Conservation (phyloP, 2,329 filamentous ascomycete genomes). For the Penicillium vulpinum region DNA sequence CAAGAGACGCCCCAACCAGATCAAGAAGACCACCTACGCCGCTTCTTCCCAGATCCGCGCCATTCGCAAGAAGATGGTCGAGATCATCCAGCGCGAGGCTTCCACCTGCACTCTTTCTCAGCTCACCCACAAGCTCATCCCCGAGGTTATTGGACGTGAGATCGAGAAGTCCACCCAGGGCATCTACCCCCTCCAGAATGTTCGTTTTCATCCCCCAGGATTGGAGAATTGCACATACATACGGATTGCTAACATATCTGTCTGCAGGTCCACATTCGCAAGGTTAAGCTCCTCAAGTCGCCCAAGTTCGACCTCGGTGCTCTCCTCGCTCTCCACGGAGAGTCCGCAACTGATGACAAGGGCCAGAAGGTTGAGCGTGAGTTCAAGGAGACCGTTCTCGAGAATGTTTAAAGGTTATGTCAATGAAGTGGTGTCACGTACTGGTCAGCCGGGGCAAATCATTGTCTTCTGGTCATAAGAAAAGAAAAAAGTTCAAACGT, state of each 20-base stretch:
- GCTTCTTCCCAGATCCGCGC: constrained; percentile 94
- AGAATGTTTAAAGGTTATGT: constrained; percentile 76
- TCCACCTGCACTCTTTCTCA: constrained; percentile 91
- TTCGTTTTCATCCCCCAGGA: constrained; percentile 50
- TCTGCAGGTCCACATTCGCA: constrained; percentile 92
- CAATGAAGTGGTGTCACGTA: constrained; percentile 75
- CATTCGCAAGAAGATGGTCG: constrained; percentile 99
- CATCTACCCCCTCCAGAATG: constrained; percentile 99
- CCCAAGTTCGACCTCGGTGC: constrained; percentile 99
- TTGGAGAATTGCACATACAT: not conserved
- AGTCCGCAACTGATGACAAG: constrained; percentile 92
- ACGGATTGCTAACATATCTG: constrained; percentile 35
- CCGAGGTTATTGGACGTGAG: constrained; percentile 98
- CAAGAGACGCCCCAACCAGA: constrained; percentile 98
- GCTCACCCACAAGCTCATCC: constrained; percentile 97
- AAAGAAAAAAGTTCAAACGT: constrained; percentile 31
- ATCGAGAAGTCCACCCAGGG: constrained; percentile 99
- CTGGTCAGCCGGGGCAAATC: constrained; percentile 57
- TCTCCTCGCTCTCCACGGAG: constrained; percentile 94
- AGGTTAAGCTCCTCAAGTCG: constrained; percentile 98
- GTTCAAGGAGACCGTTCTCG: constrained; percentile 97
- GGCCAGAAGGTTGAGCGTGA: constrained; percentile 98
- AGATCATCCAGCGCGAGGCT: constrained; percentile 97
- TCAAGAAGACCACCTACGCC: constrained; percentile 99
- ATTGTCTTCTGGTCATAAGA: constrained; percentile 30